phyloP scores from a whole-genome alignment of 345 rosid species.

The Draba incana region DNA sequence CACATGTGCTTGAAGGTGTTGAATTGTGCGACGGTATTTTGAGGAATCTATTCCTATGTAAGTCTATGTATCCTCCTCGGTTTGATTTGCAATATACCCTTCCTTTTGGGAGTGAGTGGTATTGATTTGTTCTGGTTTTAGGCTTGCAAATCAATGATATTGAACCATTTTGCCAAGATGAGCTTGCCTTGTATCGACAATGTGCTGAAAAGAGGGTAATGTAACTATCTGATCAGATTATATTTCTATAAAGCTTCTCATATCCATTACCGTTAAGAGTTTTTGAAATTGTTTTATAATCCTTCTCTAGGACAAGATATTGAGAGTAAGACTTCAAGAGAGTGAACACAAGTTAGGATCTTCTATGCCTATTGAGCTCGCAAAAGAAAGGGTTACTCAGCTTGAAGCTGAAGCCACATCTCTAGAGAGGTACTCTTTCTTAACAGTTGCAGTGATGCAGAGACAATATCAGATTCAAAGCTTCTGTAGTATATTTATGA shows the following conservation, averaged over 20 bases:
- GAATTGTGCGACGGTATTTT: conserved; percentile 81
- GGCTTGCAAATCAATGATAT: conserved; percentile 91
- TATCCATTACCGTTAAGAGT: neutral
- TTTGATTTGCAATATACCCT: neutral
- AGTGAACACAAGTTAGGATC: conserved; percentile 87
- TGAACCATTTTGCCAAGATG: conserved; percentile 96
- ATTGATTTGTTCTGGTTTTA: conserved; percentile 27
- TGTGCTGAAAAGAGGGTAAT: conserved; percentile 86
- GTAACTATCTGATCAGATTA: neutral
- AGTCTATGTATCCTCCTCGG: conserved; percentile 39
- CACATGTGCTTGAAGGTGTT: conserved; percentile 87
- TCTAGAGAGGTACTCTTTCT: conserved; percentile 69
- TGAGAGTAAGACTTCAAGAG: conserved; percentile 79
- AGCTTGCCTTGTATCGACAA: conserved; percentile 73
- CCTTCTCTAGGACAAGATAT: conserved; percentile 66
- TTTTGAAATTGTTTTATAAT: neutral
- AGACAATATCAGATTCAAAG: neutral
- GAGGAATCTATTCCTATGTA: conserved; percentile 86
- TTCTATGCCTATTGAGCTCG: conserved; percentile 83
- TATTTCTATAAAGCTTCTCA: conserved; percentile 6
- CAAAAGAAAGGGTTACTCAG: conserved; percentile 71
- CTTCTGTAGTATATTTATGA: neutral
- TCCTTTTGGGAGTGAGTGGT: neutral
- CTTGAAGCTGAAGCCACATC: conserved; percentile 85
- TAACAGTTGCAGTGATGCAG: neutral